phyloP scores from a whole-genome alignment of 352 stramenopile genomes.

The Phytophthora cryptogea region DNA sequence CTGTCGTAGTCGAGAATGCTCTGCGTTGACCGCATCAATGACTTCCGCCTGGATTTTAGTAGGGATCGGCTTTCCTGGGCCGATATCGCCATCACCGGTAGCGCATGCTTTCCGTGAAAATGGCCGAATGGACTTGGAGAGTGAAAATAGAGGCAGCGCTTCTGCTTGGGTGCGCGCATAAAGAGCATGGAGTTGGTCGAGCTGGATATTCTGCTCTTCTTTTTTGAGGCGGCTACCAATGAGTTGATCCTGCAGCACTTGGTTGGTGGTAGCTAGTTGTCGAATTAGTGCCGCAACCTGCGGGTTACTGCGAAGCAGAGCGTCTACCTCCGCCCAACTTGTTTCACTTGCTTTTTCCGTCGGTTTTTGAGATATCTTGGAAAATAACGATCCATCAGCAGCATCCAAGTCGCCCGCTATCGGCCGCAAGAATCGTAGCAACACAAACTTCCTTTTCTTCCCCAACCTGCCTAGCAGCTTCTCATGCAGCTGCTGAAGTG shows the following conservation, averaged over 20 bases:
- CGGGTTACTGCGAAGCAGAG: slow-evolving; percentile 19
- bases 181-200: slow-evolving; percentile 65
- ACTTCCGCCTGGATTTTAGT: slow-evolving; percentile 52
- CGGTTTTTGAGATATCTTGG: too few species aligned
- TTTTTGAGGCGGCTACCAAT: slow-evolving; percentile 54
- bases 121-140: slow-evolving; percentile 45
- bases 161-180: slow-evolving; percentile 55
- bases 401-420: background rate
- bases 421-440: slow-evolving; percentile 48
- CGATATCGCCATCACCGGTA: slow-evolving; percentile 1
- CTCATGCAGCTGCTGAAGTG: slow-evolving; percentile 39
- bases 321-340: slow-evolving; percentile 10
- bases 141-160: slow-evolving; percentile 33
- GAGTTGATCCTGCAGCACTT: slow-evolving; percentile 52
- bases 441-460: slow-evolving; percentile 30
- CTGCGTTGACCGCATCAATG: slow-evolving; percentile 48
- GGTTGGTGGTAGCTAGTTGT: slow-evolving; percentile 46
- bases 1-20: slow-evolving; percentile 44
- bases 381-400: background rate
- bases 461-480: slow-evolving; percentile 16
- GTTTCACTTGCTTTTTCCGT: background rate
- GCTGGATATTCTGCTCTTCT: slow-evolving; percentile 63
- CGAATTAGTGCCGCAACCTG: slow-evolving; percentile 46
- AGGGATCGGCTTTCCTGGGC: slow-evolving; percentile 19
- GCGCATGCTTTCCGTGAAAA: slow-evolving; percentile 33